phyloP scores from a whole-genome alignment of 108 stramenopile genomes.

The Phaeodactylum tricornutum region DNA sequence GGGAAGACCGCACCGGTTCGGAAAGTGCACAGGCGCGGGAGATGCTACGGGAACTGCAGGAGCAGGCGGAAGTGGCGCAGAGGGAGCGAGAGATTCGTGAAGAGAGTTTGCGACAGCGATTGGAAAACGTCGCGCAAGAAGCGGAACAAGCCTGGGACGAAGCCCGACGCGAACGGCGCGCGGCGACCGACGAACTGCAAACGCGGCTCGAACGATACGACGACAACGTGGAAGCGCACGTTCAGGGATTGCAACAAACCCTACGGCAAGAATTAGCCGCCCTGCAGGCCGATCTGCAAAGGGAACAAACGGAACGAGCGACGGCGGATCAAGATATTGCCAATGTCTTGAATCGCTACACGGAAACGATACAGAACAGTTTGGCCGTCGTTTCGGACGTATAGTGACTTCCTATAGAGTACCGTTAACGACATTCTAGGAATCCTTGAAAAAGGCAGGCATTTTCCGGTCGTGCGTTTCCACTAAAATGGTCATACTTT shows the following conservation, averaged over 20 bases:
- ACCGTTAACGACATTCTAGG: too few species aligned
- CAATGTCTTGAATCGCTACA: constrained; percentile 86
- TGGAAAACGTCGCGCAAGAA: constrained; percentile 73
- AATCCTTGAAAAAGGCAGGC: too few species aligned
- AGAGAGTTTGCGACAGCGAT: constrained; percentile 77
- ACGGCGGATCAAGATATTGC: constrained; percentile 85
- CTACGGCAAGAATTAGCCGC: constrained; percentile 62
- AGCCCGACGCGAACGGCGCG: constrained; percentile 62
- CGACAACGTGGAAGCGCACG: constrained; percentile 37
- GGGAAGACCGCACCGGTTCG: constrained; percentile 29
- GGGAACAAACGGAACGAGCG: constrained; percentile 72
- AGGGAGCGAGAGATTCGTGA: constrained; percentile 70
- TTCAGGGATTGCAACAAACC: constrained; percentile 47
- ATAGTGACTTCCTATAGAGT: too few species aligned
- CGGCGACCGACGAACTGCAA: constrained; percentile 49
- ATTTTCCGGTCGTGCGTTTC: too few species aligned
- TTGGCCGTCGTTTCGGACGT: constrained; percentile 15
- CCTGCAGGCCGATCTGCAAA: constrained; percentile 50
- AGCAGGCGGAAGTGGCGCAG: constrained; percentile 74
- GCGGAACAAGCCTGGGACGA: constrained; percentile 45
- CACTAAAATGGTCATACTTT: too few species aligned
- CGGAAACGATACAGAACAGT: constrained; percentile 75
- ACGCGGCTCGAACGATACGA: constrained; percentile 54
- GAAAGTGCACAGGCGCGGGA: constrained; percentile 42
- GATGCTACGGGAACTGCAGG: constrained; percentile 35